phyloP scores from a whole-genome alignment of 768 basidiomycete genomes.

The Macrolepiota dolichaula region DNA sequence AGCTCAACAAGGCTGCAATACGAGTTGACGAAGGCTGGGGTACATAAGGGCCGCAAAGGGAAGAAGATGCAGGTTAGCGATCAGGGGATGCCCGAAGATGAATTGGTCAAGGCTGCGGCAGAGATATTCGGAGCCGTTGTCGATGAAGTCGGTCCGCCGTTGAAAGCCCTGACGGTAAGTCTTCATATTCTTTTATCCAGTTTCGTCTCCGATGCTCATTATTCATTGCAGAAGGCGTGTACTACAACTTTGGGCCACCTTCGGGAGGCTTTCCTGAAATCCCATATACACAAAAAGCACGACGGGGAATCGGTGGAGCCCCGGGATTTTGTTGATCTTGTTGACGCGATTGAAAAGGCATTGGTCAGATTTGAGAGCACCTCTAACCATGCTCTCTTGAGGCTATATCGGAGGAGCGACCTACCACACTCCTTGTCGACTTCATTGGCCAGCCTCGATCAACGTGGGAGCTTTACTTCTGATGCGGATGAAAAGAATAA shows the following conservation, averaged over 20 bases:
- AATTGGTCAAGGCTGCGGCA: conserved; percentile 58
- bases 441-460: conserved; percentile 19
- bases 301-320: conserved; percentile 36
- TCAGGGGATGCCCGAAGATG: conserved; percentile 22
- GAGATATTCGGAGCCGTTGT: conserved; percentile 76
- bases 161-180: conserved; percentile 70
- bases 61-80: conserved; percentile 8
- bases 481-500: conserved; percentile 26
- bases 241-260: conserved; percentile 59
- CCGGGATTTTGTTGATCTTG: conserved; percentile 62
- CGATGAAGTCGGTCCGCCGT: conserved; percentile 75
- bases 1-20: conserved; percentile 83
- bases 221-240: conserved; percentile 49
- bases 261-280: conserved; percentile 59
- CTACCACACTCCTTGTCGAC: conserved; percentile 19
- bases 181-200: background rate
- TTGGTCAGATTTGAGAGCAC: conserved; percentile 76
- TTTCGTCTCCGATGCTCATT: background rate
- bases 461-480: background rate
- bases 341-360: conserved; percentile 65
- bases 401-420: conserved; percentile 62
- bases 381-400: conserved; percentile 78
- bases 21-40: conserved; percentile 66
- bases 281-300: conserved; percentile 25
- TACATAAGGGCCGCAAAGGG: conserved; percentile 20